Evolutionary conservation across 2,329 filamentous ascomycete species (phyloP).

Genomic region (Fusarium buharicum): DNA sequence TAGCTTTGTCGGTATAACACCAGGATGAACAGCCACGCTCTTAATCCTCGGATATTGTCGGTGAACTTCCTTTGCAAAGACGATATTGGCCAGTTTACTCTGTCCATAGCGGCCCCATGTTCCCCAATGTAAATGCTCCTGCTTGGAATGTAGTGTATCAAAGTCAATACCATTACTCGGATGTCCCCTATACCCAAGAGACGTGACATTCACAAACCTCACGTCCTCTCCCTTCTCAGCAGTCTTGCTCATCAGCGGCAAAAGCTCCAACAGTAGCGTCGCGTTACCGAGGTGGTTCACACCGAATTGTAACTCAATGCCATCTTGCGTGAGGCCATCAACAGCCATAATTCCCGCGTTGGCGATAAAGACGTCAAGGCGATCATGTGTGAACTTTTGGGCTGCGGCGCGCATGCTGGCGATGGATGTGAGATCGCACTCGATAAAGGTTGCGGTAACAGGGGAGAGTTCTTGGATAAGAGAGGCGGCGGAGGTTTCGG

Average conservation of each 20-base stretch:
- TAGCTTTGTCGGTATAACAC: slow-evolving; percentile 50
- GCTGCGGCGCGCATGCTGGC: slow-evolving; percentile 58
- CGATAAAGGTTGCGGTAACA: slow-evolving; percentile 48
- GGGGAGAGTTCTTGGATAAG: slow-evolving; percentile 54
- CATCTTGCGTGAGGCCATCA: slow-evolving; percentile 47
- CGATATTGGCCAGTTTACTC: slow-evolving; percentile 62
- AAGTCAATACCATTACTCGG: slow-evolving; percentile 46
- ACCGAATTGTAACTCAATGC: slow-evolving; percentile 52
- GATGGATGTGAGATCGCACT: slow-evolving; percentile 62
- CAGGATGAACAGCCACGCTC: slow-evolving; percentile 61
- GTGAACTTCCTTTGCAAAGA: slow-evolving; percentile 58
- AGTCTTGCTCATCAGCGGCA: slow-evolving; percentile 41
- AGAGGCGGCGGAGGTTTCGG: slow-evolving; percentile 54
- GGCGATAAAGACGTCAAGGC: slow-evolving; percentile 55
- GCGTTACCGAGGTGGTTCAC: slow-evolving; percentile 50
- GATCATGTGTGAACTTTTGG: slow-evolving; percentile 51
- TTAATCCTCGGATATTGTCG: slow-evolving; percentile 55
- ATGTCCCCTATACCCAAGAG: slow-evolving; percentile 42
- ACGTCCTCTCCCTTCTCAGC: slow-evolving; percentile 29
- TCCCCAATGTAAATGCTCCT: slow-evolving; percentile 44
- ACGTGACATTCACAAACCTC: slow-evolving; percentile 45
- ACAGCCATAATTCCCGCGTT: slow-evolving; percentile 53
- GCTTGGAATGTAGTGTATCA: slow-evolving; percentile 42
- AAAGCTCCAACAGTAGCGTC: slow-evolving; percentile 50
- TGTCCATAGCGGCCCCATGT: slow-evolving; percentile 60